Conservation (phyloP, 2,329 filamentous ascomycete genomes). For the Beauveria asiatica region DNA sequence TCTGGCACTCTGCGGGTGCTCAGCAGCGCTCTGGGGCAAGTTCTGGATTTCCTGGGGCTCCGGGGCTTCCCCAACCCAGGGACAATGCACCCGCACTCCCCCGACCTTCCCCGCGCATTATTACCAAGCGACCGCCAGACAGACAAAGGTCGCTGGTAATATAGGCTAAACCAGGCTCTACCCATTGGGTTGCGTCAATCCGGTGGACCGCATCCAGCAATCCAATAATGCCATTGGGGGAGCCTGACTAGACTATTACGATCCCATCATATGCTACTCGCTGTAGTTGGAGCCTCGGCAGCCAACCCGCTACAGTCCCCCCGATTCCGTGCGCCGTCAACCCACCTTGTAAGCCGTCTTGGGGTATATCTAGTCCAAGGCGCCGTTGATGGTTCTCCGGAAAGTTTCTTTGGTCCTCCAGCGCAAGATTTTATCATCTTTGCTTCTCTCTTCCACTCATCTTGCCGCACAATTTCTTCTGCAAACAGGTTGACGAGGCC, state of each 20-base stretch:
- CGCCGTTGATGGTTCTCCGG: neutral
- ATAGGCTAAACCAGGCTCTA: constrained; percentile 3
- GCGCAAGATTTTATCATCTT: neutral
- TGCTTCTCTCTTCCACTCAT: neutral
- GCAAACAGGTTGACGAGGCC: neutral
- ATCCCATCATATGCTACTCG: constrained; percentile 12
- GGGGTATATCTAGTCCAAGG: constrained; percentile 6
- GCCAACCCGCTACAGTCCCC: constrained; percentile 9
- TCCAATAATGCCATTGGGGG: neutral
- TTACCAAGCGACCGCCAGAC: neutral
- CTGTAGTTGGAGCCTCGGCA: constrained; percentile 6
- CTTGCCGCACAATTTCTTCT: neutral
- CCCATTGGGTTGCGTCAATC: constrained; percentile 3
- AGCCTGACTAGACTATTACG: constrained; percentile 1
- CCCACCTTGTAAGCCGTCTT: neutral
- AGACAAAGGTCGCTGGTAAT: neutral
- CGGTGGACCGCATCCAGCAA: constrained; percentile 1
- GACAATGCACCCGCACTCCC: constrained; percentile 3
- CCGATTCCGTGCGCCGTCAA: constrained; percentile 5
- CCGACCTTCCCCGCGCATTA: constrained; percentile 7
- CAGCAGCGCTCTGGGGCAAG: neutral
- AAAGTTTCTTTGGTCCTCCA: neutral
- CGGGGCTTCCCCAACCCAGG: constrained; percentile 6
- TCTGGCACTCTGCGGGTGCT: neutral
- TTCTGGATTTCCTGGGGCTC: constrained; percentile 4